Percentiles rank a stretch among this genome's conserved stretches.
phyloP scores from a whole-genome alignment of 805 yeast genomes.

The Candida broadrunensis region DNA sequence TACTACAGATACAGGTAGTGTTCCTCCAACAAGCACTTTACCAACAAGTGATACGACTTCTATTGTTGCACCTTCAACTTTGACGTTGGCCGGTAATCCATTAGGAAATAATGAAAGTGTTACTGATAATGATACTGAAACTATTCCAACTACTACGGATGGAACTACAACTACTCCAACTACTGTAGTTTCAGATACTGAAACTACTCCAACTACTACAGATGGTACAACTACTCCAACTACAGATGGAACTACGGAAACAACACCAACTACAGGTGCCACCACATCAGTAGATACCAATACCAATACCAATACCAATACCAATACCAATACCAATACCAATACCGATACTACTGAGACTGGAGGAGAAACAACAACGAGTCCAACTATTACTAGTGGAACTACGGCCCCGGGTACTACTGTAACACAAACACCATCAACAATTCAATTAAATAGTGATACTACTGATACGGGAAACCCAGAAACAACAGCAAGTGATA shows the following conservation, averaged over 20 bases:
- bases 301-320: too few relatives aligned
- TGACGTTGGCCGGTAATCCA: too few relatives aligned
- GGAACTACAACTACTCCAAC: constrained; percentile 1
- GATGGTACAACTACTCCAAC: constrained; percentile 1
- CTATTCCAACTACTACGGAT: constrained; percentile 1
- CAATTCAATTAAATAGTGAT: not conserved
- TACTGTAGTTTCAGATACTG: not conserved
- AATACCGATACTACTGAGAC: too few relatives aligned
- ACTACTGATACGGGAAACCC: too few relatives aligned
- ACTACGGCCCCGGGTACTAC: constrained; percentile 1
- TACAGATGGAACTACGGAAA: too few relatives aligned
- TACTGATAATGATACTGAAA: not conserved
- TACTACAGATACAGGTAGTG: not conserved
- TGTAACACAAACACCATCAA: not conserved
- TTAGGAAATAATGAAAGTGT: too few relatives aligned
- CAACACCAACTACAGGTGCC: not conserved
- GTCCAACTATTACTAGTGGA: not conserved
- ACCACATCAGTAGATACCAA: too few relatives aligned
- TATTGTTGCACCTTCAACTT: not conserved
- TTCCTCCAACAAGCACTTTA: not conserved
- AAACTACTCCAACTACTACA: not conserved
- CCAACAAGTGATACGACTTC: not conserved
- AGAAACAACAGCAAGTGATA: not conserved
- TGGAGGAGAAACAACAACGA: too few relatives aligned
- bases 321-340: too few relatives aligned